phyloP scores from a whole-genome alignment of 108 stramenopile genomes.

The Fragilaria crotonensis region DNA sequence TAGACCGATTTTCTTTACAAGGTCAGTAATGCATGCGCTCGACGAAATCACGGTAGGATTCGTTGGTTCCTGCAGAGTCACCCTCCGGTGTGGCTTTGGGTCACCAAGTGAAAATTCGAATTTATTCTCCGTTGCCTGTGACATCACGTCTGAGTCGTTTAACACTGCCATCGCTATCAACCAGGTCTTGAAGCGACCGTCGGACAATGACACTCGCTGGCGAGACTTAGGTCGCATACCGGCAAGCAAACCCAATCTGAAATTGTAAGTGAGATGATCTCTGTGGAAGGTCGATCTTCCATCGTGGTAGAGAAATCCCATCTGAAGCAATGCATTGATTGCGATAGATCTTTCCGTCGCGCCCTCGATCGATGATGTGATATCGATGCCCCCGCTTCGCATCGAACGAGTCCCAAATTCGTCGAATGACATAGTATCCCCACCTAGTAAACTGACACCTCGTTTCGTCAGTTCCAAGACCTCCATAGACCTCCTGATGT shows the following conservation, averaged over 20 bases:
- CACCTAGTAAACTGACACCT: too few relatives aligned
- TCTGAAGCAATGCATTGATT: background rate
- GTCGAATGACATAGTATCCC: too few relatives aligned
- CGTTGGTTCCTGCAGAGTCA: background rate
- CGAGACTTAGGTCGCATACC: slow-evolving; percentile 1
- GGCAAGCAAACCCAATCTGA: slow-evolving; percentile 18
- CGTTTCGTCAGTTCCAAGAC: too few relatives aligned
- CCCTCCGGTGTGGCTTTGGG: too few relatives aligned
- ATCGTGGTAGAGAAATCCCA: slow-evolving; percentile 28
- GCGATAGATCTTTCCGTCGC: too few relatives aligned
- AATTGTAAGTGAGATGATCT: slow-evolving; percentile 23
- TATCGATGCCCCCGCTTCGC: too few relatives aligned
- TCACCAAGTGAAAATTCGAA: slow-evolving; percentile 8
- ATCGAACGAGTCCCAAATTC: too few relatives aligned
- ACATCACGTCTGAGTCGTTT: slow-evolving; percentile 14
- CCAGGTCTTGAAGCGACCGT: slow-evolving; percentile 22
- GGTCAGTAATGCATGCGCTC: too few relatives aligned
- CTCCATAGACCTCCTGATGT: too few relatives aligned
- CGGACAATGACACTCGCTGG: slow-evolving; percentile 9
- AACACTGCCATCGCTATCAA: slow-evolving; percentile 15
- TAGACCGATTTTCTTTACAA: slow-evolving; percentile 3
- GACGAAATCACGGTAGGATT: background rate
- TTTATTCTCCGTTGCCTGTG: background rate
- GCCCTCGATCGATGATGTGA: too few relatives aligned
- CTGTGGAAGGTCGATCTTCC: slow-evolving; percentile 14